phyloP scores from a whole-genome alignment of 1,284 basidiomycete genomes.

The Wolfiporia cocos region DNA sequence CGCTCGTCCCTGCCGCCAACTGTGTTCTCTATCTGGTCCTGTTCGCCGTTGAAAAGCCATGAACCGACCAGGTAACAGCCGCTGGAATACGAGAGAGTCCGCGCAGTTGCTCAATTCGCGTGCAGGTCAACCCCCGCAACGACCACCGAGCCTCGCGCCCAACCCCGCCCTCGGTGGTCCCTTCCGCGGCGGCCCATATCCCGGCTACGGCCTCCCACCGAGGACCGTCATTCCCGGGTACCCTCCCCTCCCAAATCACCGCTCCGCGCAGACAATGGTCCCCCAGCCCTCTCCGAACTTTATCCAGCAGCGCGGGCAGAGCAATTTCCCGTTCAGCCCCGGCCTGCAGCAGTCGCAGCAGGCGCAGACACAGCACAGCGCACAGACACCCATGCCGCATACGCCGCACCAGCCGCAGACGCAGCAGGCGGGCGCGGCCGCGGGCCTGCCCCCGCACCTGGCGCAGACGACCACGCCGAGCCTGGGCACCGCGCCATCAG shows the following conservation, averaged over 20 bases:
- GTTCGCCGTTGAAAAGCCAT: conserved; percentile 17
- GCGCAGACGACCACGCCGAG: conserved; percentile 42
- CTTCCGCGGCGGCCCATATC: conserved; percentile 59
- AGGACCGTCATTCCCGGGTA: conserved; percentile 49
- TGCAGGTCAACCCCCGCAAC: conserved; percentile 72
- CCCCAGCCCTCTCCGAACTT: conserved; percentile 60
- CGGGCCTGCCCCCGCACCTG: conserved; percentile 49
- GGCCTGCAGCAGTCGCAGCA: conserved; percentile 42
- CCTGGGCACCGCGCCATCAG: conserved; percentile 44
- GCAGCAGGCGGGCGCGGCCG: conserved; percentile 44
- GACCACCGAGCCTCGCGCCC: conserved; percentile 67
- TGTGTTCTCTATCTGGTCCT: background rate
- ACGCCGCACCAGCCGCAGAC: conserved; percentile 26
- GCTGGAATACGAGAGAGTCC: conserved; percentile 12
- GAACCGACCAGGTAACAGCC: conserved; percentile 33
- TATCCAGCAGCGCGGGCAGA: conserved; percentile 54
- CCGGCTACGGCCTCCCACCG: conserved; percentile 57
- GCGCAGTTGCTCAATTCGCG: conserved; percentile 21
- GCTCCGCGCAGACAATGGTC: conserved; percentile 47
- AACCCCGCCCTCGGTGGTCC: conserved; percentile 54
- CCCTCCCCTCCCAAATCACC: conserved; percentile 51
- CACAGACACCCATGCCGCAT: conserved; percentile 28
- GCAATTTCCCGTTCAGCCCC: conserved; percentile 50
- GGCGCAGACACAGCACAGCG: conserved; percentile 34
- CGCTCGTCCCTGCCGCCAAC: too few species aligned